phyloP scores from a whole-genome alignment of 2,329 filamentous ascomycete genomes.

The Alternaria gaisen region DNA sequence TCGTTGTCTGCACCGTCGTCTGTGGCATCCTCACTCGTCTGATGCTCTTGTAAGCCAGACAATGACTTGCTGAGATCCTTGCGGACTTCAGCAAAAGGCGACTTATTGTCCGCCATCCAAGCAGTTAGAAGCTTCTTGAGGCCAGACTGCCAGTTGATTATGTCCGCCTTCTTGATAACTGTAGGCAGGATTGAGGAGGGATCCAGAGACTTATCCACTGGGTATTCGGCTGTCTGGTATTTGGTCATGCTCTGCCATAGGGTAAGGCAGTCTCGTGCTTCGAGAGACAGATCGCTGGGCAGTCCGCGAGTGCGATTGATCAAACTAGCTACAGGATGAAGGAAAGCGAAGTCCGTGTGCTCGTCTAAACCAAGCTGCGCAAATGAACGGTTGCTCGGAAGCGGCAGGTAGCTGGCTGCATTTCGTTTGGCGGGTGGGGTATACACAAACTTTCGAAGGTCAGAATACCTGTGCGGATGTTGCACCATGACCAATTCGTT shows the following conservation, averaged over 20 bases:
- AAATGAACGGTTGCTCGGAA: constrained; percentile 50
- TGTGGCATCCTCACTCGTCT: constrained; percentile 9
- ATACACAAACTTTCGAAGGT: constrained; percentile 79
- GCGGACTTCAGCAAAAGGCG: constrained; percentile 63
- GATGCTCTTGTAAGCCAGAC: constrained; percentile 14
- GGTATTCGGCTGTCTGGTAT: constrained; percentile 61
- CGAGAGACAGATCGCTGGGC: constrained; percentile 73
- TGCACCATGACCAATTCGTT: constrained; percentile 72
- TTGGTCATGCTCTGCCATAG: constrained; percentile 72
- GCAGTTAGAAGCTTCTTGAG: constrained; percentile 66
- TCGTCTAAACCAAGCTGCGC: constrained; percentile 59
- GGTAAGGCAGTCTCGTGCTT: constrained; percentile 73
- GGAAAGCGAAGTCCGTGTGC: constrained; percentile 62
- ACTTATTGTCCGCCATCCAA: constrained; percentile 67
- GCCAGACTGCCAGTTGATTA: constrained; percentile 69
- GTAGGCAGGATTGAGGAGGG: constrained; percentile 61
- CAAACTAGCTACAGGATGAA: constrained; percentile 73
- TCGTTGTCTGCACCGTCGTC: constrained; percentile 19
- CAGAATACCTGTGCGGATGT: constrained; percentile 75
- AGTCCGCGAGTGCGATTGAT: constrained; percentile 69
- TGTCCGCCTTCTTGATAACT: constrained; percentile 70
- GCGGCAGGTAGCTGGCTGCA: constrained; percentile 59
- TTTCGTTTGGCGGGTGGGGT: constrained; percentile 54
- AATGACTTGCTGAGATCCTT: constrained; percentile 51
- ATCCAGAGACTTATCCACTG: constrained; percentile 60